Base-by-base conservation (phyloP, 805 yeast genomes). In the Wickerhamomyces silvicola region DNA sequence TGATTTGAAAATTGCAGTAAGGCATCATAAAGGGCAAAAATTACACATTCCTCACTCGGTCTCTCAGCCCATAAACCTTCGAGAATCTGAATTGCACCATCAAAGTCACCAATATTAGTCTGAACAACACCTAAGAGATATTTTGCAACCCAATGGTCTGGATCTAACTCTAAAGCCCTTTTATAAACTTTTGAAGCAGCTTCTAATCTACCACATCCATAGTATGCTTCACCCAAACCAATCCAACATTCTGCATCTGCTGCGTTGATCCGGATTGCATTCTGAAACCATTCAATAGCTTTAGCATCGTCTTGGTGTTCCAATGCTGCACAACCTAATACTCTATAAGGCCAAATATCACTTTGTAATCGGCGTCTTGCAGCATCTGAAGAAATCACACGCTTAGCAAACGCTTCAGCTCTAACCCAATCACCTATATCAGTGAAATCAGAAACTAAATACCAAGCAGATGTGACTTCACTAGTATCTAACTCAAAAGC, bases 211-310 rank as follows among this genome's bases (percentile, higher is more conserved):
- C 98, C 98, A 54, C 92, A 75, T 17, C 77, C 72, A 33, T 71
- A 64, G 54, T 92, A 92, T 0, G 96, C 90, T 54, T 92, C 97
- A n/a, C 98, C 98, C n/a, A 92, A 62, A 1, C 96, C 96, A 18
- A 82, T 65, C 97, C 97, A 90, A 2, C 95, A 80, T 42, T 83
- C 80, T 2, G 72, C 53, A 56, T 92, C 97, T 32, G 50, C 41
- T 0, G 81, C 62, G 26, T 77, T 63, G 41, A 81, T 61, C 39
- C 97, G 68, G 30, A 92, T 63, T 2, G 96, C 87, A 18, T 78
- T 72, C 56, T 92, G 98, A 51, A 85, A 87, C 73, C 83, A 78
- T 55, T 83, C 90, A 28, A 90, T 81, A 0, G 98, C 94, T 34
- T 76, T 77, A 1, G 74, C 75, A 41, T 76, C 84, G 43, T 81